Conservation (phyloP, 2,329 filamentous ascomycete species). For the Nothophaeocryptopus gaeumannii region DNA sequence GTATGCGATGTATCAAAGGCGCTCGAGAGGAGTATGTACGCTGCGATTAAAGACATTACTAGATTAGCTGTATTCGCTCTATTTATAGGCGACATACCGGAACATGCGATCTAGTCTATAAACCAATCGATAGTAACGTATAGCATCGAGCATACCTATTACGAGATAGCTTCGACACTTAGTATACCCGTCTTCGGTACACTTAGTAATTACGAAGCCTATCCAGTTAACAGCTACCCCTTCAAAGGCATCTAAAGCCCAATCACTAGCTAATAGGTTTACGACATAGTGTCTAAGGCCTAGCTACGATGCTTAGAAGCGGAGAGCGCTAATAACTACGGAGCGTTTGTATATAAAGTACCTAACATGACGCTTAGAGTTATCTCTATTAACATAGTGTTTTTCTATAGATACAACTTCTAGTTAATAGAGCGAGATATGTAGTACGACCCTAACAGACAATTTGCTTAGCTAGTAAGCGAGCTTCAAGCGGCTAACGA, state of each 20-base stretch:
- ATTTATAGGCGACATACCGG: conserved; percentile 60
- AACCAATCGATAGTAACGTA: conserved; percentile 34
- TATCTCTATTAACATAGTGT: conserved; percentile 60
- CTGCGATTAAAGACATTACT: conserved; percentile 39
- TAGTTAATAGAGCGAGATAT: conserved; percentile 53
- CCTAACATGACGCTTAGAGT: conserved; percentile 48
- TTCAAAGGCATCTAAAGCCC: conserved; percentile 5
- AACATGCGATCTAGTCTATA: conserved; percentile 47
- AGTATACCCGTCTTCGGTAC: conserved; percentile 50
- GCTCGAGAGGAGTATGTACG: conserved; percentile 55
- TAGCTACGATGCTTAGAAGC: conserved; percentile 47
- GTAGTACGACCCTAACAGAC: conserved; percentile 51
- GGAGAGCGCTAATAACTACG: conserved; percentile 41
- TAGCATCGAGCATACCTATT: conserved; percentile 48
- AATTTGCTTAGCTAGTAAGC: conserved; percentile 54
- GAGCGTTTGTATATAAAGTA: conserved; percentile 50
- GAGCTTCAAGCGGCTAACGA: conserved; percentile 56
- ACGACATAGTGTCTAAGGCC: conserved; percentile 46
- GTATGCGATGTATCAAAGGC: conserved; percentile 53
- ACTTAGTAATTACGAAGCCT: conserved; percentile 57
- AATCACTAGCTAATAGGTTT: conserved; percentile 51
- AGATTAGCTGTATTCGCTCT: conserved; percentile 52
- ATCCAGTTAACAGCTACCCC: conserved; percentile 26
- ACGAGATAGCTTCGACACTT: conserved; percentile 42
- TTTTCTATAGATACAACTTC: conserved; percentile 60